These are phyloP conservation scores for Pythium dissotocum DNA, from an alignment of 352 stramenopile genomes.

Conservation along the genomic window DNA sequence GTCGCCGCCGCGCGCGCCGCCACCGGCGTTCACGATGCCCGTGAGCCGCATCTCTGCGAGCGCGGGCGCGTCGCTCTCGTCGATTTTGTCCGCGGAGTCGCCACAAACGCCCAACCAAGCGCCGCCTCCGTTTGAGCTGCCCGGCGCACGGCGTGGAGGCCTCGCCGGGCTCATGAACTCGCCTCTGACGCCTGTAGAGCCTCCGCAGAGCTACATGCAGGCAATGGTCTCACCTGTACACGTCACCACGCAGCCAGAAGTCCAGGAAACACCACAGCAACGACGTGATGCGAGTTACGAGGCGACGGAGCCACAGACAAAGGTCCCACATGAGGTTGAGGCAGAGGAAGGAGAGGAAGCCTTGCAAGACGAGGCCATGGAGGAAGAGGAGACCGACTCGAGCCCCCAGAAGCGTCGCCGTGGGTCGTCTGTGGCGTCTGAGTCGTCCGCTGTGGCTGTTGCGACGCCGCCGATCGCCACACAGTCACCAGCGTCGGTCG, in stretches of 20 bases:
- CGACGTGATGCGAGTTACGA: neutral
- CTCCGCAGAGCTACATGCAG: neutral
- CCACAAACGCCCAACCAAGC: conserved; percentile 13
- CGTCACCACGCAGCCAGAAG: neutral
- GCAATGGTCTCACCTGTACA: neutral
- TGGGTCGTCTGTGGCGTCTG: conserved; percentile 15
- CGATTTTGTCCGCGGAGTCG: conserved; percentile 41
- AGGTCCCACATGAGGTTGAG: conserved; percentile 4
- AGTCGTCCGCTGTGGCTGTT: conserved; percentile 12
- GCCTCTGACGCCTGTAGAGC: conserved; percentile 25
- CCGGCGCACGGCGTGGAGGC: conserved; percentile 29
- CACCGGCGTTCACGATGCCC: conserved; percentile 32
- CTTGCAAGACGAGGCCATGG: neutral
- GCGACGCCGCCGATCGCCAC: conserved; percentile 10
- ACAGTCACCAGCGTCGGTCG: conserved; percentile 22
- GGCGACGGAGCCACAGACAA: conserved; percentile 1
- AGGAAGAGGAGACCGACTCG: conserved; percentile 11
- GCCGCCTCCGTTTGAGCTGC: conserved; percentile 12
- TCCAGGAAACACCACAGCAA: neutral
- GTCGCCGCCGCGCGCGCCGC: conserved; percentile 17
- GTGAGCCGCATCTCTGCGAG: conserved; percentile 26
- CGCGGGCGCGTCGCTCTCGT: conserved; percentile 43
- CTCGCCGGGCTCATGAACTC: conserved; percentile 74
- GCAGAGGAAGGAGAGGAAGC: conserved; percentile 7
- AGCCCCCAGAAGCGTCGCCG: conserved; percentile 9